These are phyloP conservation scores for Apiospora marii DNA, from an alignment of 2,329 filamentous ascomycete species.

Conservation along the genomic window DNA sequence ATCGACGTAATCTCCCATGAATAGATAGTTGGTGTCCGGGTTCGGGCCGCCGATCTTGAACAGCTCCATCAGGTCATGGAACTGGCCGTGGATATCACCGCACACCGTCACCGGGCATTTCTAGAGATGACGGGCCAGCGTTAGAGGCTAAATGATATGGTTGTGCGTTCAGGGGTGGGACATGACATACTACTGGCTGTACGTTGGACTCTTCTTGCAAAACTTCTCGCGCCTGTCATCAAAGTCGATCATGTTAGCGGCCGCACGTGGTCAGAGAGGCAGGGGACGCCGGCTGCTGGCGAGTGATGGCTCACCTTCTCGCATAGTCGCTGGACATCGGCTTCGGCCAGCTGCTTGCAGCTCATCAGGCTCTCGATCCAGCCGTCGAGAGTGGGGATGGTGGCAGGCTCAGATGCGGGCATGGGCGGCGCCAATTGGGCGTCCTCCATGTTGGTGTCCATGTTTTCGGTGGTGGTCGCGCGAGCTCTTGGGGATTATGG, in stretches of 20 bases:
- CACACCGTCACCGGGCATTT: slow-evolving; percentile 99
- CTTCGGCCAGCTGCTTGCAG: slow-evolving; percentile 97
- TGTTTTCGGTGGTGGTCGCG: slow-evolving; percentile 47
- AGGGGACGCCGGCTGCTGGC: background rate
- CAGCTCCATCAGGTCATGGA: slow-evolving; percentile 98
- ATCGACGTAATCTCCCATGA: slow-evolving; percentile 99
- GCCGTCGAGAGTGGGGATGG: slow-evolving; percentile 91
- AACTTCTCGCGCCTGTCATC: slow-evolving; percentile 85
- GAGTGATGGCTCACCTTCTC: slow-evolving; percentile 76
- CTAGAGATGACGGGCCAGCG: slow-evolving; percentile 50
- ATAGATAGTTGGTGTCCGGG: slow-evolving; percentile 98
- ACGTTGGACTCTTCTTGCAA: slow-evolving; percentile 98
- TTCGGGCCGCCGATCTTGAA: slow-evolving; percentile 99
- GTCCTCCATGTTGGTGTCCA: slow-evolving; percentile 99
- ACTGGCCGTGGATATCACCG: slow-evolving; percentile 98
- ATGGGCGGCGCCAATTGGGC: slow-evolving; percentile 74
- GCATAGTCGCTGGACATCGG: slow-evolving; percentile 94
- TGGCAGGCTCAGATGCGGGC: slow-evolving; percentile 76
- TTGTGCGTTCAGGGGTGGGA: slow-evolving; percentile 32
- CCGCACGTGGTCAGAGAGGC: background rate
- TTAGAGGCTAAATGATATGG: slow-evolving; percentile 35
- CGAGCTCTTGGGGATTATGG: background rate
- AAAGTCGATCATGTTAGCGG: slow-evolving; percentile 35
- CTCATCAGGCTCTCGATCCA: slow-evolving; percentile 99
- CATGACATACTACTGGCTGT: slow-evolving; percentile 84